These are phyloP conservation scores for Sphenostylis stenocarpa DNA, from an alignment of 306 rosid genomes.

Conservation along the genomic window DNA sequence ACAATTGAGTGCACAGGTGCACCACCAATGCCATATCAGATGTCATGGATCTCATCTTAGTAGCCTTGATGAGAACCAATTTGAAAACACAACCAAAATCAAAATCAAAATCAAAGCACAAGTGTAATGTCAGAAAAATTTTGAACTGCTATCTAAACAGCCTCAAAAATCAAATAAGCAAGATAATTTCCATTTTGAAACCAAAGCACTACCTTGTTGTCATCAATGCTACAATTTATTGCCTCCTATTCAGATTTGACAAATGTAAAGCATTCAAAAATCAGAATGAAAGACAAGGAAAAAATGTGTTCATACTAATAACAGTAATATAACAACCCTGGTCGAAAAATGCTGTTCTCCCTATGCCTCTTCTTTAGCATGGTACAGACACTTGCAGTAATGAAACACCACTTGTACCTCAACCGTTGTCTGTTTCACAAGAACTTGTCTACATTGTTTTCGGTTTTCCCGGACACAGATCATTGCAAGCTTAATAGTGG, in stretches of 20 bases:
- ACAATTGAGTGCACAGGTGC: too few species aligned
- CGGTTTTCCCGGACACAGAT: background rate
- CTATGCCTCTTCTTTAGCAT: constrained; percentile 23
- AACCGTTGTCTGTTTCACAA: constrained; percentile 10
- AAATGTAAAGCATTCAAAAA: constrained; percentile 17
- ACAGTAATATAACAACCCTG: constrained; percentile 5
- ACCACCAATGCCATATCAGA: too few species aligned
- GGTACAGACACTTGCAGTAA: constrained; percentile 24
- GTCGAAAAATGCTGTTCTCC: background rate
- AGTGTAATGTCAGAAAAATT: too few species aligned
- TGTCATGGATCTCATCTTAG: too few species aligned
- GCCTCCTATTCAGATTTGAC: constrained; percentile 19
- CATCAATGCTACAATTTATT: constrained; percentile 26
- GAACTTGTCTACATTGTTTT: constrained; percentile 3
- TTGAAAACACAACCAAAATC: too few species aligned
- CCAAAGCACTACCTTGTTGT: background rate
- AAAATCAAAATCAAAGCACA: too few species aligned
- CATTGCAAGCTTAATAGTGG: background rate
- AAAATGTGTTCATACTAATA: background rate
- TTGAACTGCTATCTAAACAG: background rate
- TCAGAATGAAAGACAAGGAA: background rate
- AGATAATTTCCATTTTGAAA: constrained; percentile 9
- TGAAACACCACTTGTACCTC: constrained; percentile 14
- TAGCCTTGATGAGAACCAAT: too few species aligned
- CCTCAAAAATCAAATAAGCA: constrained; percentile 17